Base-by-base conservation (phyloP, 2,329 filamentous ascomycete species). In the Clonostachys rosea region DNA sequence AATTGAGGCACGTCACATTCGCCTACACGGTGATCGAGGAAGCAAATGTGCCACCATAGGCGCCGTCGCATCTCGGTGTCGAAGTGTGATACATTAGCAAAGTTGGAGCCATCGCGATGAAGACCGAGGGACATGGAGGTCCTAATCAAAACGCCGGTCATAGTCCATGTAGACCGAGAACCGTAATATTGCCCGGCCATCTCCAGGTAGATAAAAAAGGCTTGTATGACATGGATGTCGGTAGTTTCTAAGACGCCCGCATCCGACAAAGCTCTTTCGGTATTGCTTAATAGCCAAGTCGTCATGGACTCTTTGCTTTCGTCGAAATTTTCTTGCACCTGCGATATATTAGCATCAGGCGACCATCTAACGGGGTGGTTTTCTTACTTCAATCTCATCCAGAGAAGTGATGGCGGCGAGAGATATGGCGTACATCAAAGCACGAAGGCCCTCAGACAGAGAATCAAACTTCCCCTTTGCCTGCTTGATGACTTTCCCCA, bases 51-150 rank as follows among this genome's bases (percentile, higher is more conserved):
- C 75, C 81, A 85, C 72, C 83, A 87, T 1, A 84, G 58, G 2
- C 83, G 70, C 5, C 83, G 71, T 16, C 83, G 73, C 63, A 85
- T 79, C 56, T 87, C 81, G 8, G 76, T 69, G 42, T 86, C 78
- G 47, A 83, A 86, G 0, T 79, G 76, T 0, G 72, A 71, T 2
- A 86, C 55, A 11, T 76, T 71, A 2, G 56, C 66, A 56, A 75
- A 75, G 44, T 71, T 63, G 4, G 67, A 68, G 14, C 77, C 76
- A 40, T 87, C 83, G 14, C 77, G 69, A 47, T 83, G 78, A 34
- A 82, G 64, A 1, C 78, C 77, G 20, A 82, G 64, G 12, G 73
- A 70, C 34, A 78, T 73, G 13, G 69, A 74, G 56, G 81, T 76
- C 6, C 77, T 67, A n/a, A 82, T 75, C 14, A 78, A 74, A 2